phyloP scores from a whole-genome alignment of 2,329 filamentous ascomycete species.

The Aspergillus arachidicola region DNA sequence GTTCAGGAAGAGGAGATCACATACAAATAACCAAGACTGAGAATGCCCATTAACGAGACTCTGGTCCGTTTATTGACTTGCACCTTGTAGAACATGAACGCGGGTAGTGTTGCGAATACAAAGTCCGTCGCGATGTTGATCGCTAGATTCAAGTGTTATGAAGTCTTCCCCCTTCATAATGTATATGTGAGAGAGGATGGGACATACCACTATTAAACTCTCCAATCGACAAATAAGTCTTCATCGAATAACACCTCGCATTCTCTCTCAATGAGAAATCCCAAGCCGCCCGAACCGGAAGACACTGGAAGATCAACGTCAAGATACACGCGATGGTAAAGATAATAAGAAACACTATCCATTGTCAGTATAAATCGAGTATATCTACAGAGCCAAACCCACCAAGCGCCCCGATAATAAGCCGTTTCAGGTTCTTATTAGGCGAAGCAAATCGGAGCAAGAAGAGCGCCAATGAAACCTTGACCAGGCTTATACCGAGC shows the following conservation, averaged over 20 bases:
- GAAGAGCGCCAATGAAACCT: conserved; percentile 45
- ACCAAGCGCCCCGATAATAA: conserved; percentile 41
- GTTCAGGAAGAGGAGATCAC: conserved; percentile 8
- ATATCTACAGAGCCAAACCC: background rate
- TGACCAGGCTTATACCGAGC: conserved; percentile 47
- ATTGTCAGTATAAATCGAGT: conserved; percentile 15
- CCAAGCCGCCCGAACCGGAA: conserved; percentile 51
- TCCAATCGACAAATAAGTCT: conserved; percentile 44
- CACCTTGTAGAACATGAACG: conserved; percentile 44
- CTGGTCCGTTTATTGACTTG: conserved; percentile 31
- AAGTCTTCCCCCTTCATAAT: background rate
- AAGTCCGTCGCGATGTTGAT: conserved; percentile 51
- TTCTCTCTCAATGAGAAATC: conserved; percentile 36
- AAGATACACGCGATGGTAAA: conserved; percentile 42
- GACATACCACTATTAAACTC: conserved; percentile 36
- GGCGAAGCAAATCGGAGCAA: conserved; percentile 43
- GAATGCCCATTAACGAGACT: conserved; percentile 45
- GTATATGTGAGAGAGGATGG: too few species aligned
- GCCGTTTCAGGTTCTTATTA: conserved; percentile 30
- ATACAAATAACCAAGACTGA: conserved; percentile 49
- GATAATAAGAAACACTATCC: conserved; percentile 29
- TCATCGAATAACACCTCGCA: conserved; percentile 48
- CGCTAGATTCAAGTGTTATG: conserved; percentile 24
- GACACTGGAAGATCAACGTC: conserved; percentile 54
- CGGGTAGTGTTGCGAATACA: conserved; percentile 46